Evolutionary conservation across 2,329 filamentous ascomycete genomes (phyloP), one percentile per base, ranked within the genome.

Genomic region (Venturia aucupariae): DNA sequence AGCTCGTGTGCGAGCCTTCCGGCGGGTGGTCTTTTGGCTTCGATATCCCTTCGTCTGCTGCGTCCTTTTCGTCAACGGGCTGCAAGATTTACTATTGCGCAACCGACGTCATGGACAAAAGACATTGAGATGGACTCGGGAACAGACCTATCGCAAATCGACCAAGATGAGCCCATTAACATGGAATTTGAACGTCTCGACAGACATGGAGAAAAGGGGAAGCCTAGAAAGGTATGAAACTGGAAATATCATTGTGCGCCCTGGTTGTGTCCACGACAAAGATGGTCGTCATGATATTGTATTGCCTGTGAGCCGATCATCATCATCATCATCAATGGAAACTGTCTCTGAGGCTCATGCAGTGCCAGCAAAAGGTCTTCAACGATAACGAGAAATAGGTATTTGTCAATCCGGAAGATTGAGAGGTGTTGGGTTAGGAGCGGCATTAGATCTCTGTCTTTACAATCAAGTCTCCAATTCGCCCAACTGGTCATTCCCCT

Each of bases 111-210:
- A 35, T 32, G 19, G 19, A 10, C 62, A 63, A 17, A 57, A 57
- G 62, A 63, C 62, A 8, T 42, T 63, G 24, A 44, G 57, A n/a
- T 63, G 62, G 62, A 57, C 62, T 24, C 46, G 51, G 27, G 13
- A 63, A 10, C 15, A 44, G 19, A 62, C 42, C 5, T 35, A 24
- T 38, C 38, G 51, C 27, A n/a, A 11, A 22, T 17, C 51, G 19
- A 35, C 10, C 22, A 51, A 51, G 13, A 3, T n/a, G 46, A 51
- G 46, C n/a, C 10, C 46, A 11, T 51, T 24, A 13, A 51, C 46
- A 13, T 51, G 46, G 46, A 35, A 35, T 10, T 35, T n/a, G 27
- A 19, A 19, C 51, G 30, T 19, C 13, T 35, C 30, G 15, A 57
- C 30, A 22, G 51, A 32, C 27, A n/a, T 57, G 4, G 51, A 35